Evolutionary conservation across 768 basidiomycete genomes (phyloP).

Genomic region (Zangia roseola): DNA sequence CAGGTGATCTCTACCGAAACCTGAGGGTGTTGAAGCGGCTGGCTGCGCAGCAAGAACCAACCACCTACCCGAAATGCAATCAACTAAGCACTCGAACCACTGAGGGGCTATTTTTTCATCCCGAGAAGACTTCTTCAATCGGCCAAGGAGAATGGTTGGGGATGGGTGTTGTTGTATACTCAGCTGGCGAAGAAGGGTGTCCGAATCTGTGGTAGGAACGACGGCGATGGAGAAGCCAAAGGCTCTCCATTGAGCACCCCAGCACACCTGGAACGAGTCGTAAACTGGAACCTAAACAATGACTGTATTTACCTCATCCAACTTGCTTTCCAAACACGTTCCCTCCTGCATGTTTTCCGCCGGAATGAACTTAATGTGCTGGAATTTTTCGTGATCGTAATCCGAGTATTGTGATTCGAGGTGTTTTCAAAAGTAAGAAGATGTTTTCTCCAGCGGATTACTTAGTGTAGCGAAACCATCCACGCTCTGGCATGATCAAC

Average conservation of each 20-base stretch:
- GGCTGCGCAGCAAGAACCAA: too few species aligned
- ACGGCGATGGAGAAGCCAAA: conserved; percentile 67
- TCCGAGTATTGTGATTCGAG: conserved; percentile 53
- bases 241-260: conserved; percentile 56
- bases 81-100: conserved; percentile 65
- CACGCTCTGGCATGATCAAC: too few species aligned
- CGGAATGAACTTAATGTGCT: conserved; percentile 72
- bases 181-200: conserved; percentile 55
- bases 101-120: conserved; percentile 48
- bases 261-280: conserved; percentile 54
- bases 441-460: too few species aligned
- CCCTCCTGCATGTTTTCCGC: conserved; percentile 47
- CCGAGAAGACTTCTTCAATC: conserved; percentile 56
- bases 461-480: too few species aligned
- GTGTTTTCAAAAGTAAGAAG: conserved; percentile 80
- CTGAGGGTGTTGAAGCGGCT: too few species aligned
- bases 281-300: not conserved
- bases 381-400: conserved; percentile 52
- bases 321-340: conserved; percentile 56
- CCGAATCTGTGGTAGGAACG: conserved; percentile 49
- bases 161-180: conserved; percentile 67
- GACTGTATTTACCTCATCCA: conserved; percentile 55
- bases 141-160: conserved; percentile 48
- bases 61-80: conserved; percentile 70
- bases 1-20: too few species aligned